A percentile compares a stretch with the other conserved stretches of the same genome.
Conservation (phyloP, 2,329 filamentous ascomycete genomes). For the Neocatenulostroma microsporum region DNA sequence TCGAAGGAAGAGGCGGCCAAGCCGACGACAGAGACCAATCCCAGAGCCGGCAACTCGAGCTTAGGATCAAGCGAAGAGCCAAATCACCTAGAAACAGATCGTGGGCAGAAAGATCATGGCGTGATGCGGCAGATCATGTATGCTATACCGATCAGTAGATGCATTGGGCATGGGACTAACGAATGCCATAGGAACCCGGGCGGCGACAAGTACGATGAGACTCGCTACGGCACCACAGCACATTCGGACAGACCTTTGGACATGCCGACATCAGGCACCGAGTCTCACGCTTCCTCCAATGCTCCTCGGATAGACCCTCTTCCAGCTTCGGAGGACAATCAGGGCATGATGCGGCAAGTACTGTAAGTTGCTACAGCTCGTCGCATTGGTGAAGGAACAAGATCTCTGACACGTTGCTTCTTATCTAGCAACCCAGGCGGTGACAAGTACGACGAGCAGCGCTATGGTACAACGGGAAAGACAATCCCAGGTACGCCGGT, state of each 20-base stretch:
- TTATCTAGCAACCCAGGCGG: slow-evolving; percentile 10
- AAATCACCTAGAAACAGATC: slow-evolving; percentile 4
- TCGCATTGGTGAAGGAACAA: too few relatives aligned
- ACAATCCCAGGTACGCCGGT: slow-evolving; percentile 6
- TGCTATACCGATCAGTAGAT: not conserved
- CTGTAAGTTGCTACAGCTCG: slow-evolving; percentile 8
- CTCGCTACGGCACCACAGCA: slow-evolving; percentile 15
- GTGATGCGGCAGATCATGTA: slow-evolving; percentile 7
- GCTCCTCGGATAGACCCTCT: not conserved
- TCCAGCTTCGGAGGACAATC: slow-evolving; percentile 6
- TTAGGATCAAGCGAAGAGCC: too few relatives aligned
- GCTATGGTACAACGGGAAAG: slow-evolving; percentile 9
- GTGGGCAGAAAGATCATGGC: slow-evolving; percentile 6
- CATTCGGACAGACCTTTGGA: slow-evolving; percentile 5
- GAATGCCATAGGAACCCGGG: too few relatives aligned
- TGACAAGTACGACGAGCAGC: slow-evolving; percentile 12
- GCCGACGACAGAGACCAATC: too few relatives aligned
- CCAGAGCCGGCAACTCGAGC: too few relatives aligned
- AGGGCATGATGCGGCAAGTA: slow-evolving; percentile 12
- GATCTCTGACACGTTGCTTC: not conserved
- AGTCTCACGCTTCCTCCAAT: not conserved
- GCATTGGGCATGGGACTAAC: not conserved
- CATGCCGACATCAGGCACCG: slow-evolving; percentile 5
- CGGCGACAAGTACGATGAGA: slow-evolving; percentile 19
- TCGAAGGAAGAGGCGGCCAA: too few relatives aligned